Evolutionary conservation across 75 land plant genomes (phyloP), one percentile per base, ranked within the genome.

Genomic region (Cunninghamia lanceolata): DNA sequence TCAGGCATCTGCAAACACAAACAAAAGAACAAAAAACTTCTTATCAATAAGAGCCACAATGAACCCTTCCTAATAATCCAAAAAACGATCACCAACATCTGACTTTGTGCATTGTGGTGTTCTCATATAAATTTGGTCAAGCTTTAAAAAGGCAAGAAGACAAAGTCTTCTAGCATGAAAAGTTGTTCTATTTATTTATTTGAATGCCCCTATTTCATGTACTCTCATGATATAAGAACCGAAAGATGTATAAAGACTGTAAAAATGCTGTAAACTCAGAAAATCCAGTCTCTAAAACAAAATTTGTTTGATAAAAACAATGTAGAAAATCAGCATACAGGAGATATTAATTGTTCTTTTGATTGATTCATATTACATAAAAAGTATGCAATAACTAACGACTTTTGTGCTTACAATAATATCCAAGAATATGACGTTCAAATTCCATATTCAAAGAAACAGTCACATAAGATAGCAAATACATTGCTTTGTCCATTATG

Each of bases 1-100:
- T 98, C 99, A 82, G 98, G 99, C 99, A 98, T 96, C 99, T 96
- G 92, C 28, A 85, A 30, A 46, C 46, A 87, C 17, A n/a, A 45
- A 87, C 30, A 85, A 14, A 39, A 17, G n/a, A n/a, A n/a, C n/a
- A 9, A 77, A 77, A 43, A 10, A 25, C 9, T n/a, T 30, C 30
- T 76, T 78, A 11, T 77, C 28, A 77, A 77, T 45, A 43, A 80
- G 32, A 42, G 45, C 15, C 34, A n/a, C 9, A 28, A 45, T 45
- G 82, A 10, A 80, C 28, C 10, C 50, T 43, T 80, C 30, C 46
- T 45, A 80, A 80, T 25, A 45, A 80, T 80, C 34, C n/a, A 13
- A 43, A 45, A 32, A 73, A 80, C 45, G 2, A 80, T 80, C 30
- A 45, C 45, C 45, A 42, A 80, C 13, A 43, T 21, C 30, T 43